phyloP scores from a whole-genome alignment of 805 yeast species.

The Barnettozyma siamensis region DNA sequence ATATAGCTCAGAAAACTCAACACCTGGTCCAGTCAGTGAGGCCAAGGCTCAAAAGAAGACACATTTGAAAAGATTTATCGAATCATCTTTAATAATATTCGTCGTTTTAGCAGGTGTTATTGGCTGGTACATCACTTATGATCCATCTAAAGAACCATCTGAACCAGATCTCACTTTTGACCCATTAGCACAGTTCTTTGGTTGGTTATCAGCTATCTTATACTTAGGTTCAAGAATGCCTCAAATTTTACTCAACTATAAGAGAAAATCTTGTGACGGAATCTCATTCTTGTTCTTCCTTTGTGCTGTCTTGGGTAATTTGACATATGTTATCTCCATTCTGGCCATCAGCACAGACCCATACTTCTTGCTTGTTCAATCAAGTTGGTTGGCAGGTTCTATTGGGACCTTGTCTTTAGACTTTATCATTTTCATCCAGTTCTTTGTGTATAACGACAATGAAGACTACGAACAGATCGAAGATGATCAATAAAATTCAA shows the following conservation, averaged over 20 bases:
- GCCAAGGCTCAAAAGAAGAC: slow-evolving; percentile 13
- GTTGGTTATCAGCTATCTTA: slow-evolving; percentile 67
- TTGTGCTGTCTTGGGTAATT: slow-evolving; percentile 92
- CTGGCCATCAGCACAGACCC: slow-evolving; percentile 66
- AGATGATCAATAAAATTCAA: neutral
- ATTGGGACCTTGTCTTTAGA: slow-evolving; percentile 83
- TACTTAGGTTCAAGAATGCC: slow-evolving; percentile 90
- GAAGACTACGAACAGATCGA: slow-evolving; percentile 14
- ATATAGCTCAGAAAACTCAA: neutral
- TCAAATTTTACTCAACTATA: slow-evolving; percentile 78
- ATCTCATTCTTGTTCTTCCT: slow-evolving; percentile 88
- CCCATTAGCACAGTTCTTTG: slow-evolving; percentile 80
- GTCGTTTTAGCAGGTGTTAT: slow-evolving; percentile 75
- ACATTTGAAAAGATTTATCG: slow-evolving; percentile 22
- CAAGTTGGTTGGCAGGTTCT: slow-evolving; percentile 91
- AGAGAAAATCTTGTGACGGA: slow-evolving; percentile 91
- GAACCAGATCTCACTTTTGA: slow-evolving; percentile 53
- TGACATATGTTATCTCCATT: slow-evolving; percentile 85
- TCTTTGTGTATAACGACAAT: slow-evolving; percentile 53
- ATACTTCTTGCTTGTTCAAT: slow-evolving; percentile 70
- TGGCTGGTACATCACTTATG: slow-evolving; percentile 79
- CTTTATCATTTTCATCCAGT: slow-evolving; percentile 77
- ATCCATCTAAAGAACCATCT: slow-evolving; percentile 29
- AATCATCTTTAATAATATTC: slow-evolving; percentile 46
- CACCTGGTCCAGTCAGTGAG: neutral